Conservation (phyloP, 768 basidiomycete species). For the Boletus sp. region DNA sequence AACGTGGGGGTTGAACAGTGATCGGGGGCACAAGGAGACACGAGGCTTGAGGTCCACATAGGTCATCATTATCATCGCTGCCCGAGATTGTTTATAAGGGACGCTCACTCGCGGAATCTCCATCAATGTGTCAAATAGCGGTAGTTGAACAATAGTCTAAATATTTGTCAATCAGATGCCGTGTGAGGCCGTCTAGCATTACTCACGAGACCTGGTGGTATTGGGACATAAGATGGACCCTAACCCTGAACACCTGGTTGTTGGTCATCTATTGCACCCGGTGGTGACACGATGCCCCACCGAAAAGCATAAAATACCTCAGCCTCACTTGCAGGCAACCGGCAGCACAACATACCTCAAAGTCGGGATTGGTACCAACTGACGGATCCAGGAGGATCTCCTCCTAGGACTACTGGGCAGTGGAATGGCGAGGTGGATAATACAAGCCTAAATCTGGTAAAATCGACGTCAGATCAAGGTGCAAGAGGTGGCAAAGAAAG, state of each 20-base stretch:
- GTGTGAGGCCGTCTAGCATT: neutral
- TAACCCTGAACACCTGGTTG: constrained; percentile 24
- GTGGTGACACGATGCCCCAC: constrained; percentile 26
- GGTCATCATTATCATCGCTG: constrained; percentile 7
- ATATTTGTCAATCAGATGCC: constrained; percentile 4
- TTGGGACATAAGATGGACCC: constrained; percentile 38
- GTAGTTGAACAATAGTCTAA: constrained; percentile 61
- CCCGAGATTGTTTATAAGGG: neutral
- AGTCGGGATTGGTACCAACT: constrained; percentile 28
- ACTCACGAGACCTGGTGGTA: constrained; percentile 58
- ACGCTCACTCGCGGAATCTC: constrained; percentile 60
- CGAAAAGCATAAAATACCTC: constrained; percentile 4
- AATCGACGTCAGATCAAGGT: constrained; percentile 3
- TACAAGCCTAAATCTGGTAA: constrained; percentile 23
- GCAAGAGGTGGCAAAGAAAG: neutral
- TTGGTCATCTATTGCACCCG: constrained; percentile 18
- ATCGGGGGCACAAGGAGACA: no score
- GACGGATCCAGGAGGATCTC: constrained; percentile 4
- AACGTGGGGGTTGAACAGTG: no score
- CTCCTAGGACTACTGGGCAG: constrained; percentile 23
- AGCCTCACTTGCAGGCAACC: neutral
- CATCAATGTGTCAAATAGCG: constrained; percentile 70
- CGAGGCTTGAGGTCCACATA: no score
- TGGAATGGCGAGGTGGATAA: constrained; percentile 19
- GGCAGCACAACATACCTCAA: constrained; percentile 14